Conservation (phyloP, 1,139 yeast species). For the Hyphopichia pseudoburtonii region DNA sequence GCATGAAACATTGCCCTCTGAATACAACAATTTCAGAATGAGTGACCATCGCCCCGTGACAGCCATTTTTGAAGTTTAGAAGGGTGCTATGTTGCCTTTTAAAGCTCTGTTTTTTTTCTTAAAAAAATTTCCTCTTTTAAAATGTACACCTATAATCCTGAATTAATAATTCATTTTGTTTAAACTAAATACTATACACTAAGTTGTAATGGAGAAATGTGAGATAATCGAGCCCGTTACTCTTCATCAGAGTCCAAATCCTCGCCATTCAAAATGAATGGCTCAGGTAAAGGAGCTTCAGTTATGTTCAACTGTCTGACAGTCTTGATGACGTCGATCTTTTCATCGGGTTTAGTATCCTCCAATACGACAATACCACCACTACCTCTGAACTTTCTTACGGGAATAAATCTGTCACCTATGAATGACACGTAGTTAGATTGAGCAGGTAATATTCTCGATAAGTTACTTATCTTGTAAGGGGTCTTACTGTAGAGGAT, state of each 20-base stretch:
- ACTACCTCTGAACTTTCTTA: conserved; percentile 73
- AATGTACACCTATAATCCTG: no score
- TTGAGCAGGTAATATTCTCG: conserved; percentile 92
- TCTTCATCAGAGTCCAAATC: conserved; percentile 42
- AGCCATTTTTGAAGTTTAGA: conserved; percentile 15
- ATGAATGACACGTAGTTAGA: conserved; percentile 77
- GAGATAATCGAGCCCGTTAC: conserved; percentile 1
- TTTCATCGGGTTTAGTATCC: conserved; percentile 69
- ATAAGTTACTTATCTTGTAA: conserved; percentile 71
- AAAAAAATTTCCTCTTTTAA: no score
- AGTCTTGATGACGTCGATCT: conserved; percentile 72
- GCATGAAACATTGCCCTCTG: conserved; percentile 14
- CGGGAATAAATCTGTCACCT: conserved; percentile 78
- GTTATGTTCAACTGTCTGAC: conserved; percentile 78
- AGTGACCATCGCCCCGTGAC: conserved; percentile 25
- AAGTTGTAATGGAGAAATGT: not conserved
- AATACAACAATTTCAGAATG: conserved; percentile 10
- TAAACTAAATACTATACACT: no score
- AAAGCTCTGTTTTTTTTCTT: not conserved
- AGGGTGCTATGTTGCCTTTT: not conserved
- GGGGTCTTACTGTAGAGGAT: conserved; percentile 56
- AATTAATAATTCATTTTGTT: no score
- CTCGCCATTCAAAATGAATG: conserved; percentile 65
- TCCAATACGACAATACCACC: conserved; percentile 80
- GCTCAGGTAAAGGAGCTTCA: conserved; percentile 91